These are phyloP conservation scores for Hyaloscypha finlandica DNA, from an alignment of 495 filamentous ascomycete genomes.

Conservation along the genomic window DNA sequence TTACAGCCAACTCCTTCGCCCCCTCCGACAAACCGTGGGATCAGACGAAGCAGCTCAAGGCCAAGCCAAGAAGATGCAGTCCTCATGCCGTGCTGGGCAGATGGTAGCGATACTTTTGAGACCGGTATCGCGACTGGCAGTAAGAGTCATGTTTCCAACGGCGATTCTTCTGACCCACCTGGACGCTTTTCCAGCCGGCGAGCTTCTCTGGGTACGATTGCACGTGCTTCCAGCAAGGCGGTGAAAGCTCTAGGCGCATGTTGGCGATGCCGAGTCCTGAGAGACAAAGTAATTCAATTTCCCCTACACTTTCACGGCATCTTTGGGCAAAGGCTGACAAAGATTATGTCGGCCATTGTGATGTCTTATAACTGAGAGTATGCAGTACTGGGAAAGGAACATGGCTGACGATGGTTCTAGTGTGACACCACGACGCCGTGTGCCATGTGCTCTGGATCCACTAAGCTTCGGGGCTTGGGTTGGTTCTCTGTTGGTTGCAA, in stretches of 20 bases:
- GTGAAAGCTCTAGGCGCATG: conserved; percentile 33
- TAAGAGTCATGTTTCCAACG: background rate
- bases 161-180: background rate
- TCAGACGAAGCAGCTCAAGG: no score
- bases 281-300: conserved; percentile 32
- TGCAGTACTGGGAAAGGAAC: conserved; percentile 29
- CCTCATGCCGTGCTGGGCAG: background rate
- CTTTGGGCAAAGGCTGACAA: conserved; percentile 34
- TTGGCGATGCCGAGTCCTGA: conserved; percentile 40
- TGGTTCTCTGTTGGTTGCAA: no score
- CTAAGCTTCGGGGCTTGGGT: no score
- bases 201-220: conserved; percentile 8
- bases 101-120: no score
- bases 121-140: background rate
- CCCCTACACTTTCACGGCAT: conserved; percentile 20
- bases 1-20: no score
- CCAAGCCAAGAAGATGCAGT: background rate
- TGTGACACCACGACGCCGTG: background rate
- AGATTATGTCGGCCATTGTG: conserved; percentile 33
- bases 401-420: conserved; percentile 22
- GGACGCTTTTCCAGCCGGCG: background rate
- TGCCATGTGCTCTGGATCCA: no score
- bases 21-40: no score
- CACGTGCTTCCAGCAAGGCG: conserved; percentile 15
- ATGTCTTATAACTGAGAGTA: conserved; percentile 35